A percentile compares a stretch with the other conserved stretches of the same genome.
phyloP scores from a whole-genome alignment of 352 stramenopile species.

The Poterioochromonas sp. region DNA sequence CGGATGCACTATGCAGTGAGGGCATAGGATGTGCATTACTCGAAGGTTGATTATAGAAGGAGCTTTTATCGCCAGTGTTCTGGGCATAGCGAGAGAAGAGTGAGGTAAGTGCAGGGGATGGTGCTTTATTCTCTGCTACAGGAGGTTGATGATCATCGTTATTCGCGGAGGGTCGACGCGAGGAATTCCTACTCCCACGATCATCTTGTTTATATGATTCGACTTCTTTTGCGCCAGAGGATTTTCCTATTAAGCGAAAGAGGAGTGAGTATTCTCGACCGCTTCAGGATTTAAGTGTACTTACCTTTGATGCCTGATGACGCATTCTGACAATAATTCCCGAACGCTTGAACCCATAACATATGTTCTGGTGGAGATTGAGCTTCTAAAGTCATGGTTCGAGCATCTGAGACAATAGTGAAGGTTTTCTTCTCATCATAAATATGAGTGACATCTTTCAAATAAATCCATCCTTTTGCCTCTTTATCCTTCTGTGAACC shows the following conservation, averaged over 20 bases:
- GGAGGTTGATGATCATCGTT: background rate
- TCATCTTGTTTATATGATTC: background rate
- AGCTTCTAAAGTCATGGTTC: background rate
- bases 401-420: background rate
- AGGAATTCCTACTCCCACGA: background rate
- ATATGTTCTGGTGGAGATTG: background rate
- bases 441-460: conserved; percentile 3
- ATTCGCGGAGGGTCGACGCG: background rate
- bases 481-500: background rate
- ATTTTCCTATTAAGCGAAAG: background rate
- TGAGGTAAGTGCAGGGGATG: background rate
- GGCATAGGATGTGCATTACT: background rate
- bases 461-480: conserved; percentile 15
- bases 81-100: conserved; percentile 17
- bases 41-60: conserved; percentile 4
- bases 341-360: background rate
- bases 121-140: background rate
- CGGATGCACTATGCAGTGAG: background rate
- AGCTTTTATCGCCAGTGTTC: conserved; percentile 15
- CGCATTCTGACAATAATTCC: background rate
- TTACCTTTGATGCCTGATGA: background rate
- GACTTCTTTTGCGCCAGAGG: background rate
- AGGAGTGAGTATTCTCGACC: background rate
- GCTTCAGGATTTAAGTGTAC: no score
- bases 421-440: conserved; percentile 1